Percentiles rank a stretch among this genome's conserved stretches.
Conservation (phyloP, 768 basidiomycete species). For the Boletus tomentosulus region DNA sequence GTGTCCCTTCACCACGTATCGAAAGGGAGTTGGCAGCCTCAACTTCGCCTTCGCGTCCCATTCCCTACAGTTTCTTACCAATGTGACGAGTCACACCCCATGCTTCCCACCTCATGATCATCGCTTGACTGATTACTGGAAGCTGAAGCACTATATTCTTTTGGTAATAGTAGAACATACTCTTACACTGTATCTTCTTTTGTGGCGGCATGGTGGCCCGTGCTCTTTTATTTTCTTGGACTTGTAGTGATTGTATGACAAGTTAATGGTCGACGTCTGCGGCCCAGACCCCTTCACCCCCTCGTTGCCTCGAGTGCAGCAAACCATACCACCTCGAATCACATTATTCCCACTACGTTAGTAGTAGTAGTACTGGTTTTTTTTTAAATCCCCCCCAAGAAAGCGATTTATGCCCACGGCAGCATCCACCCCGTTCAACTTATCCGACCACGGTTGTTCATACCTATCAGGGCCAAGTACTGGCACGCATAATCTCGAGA, state of each 20-base stretch:
- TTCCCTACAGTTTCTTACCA: not conserved
- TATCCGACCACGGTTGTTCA: no score
- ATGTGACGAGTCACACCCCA: conserved; percentile 1
- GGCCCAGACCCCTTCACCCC: no score
- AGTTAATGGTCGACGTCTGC: no score
- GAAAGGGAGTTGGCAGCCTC: conserved; percentile 80
- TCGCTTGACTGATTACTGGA: not conserved
- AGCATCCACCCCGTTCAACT: no score
- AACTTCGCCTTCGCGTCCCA: conserved; percentile 47
- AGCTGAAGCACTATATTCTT: not conserved
- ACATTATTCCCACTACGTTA: no score
- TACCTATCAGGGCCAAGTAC: no score
- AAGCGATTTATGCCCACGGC: no score
- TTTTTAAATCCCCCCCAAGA: no score
- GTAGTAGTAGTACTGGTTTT: no score
- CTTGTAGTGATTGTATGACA: no score
- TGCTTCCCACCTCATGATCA: not conserved
- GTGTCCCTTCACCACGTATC: conserved; percentile 82
- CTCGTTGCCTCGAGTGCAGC: no score
- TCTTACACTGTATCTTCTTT: not conserved
- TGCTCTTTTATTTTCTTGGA: not conserved
- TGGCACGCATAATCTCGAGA: not conserved
- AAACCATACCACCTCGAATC: no score
- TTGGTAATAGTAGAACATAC: not conserved
- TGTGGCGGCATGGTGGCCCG: not conserved